Base-by-base conservation (phyloP, 306 rosid genomes). In the Lupinus albus region DNA sequence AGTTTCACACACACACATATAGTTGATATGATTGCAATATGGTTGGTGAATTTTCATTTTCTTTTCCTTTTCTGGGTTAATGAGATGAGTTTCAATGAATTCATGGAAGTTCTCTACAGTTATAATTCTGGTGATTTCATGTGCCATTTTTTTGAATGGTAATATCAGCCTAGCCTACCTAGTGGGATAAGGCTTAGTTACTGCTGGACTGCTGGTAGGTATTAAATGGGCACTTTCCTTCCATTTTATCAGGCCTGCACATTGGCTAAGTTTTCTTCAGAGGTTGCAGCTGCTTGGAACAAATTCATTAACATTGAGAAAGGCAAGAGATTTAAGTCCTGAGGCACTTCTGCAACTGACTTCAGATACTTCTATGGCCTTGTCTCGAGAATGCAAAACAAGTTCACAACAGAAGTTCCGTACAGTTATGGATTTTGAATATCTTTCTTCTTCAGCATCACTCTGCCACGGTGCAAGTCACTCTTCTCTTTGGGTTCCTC, bases 401-500 rank as follows among this genome's bases (percentile, higher is more conserved):
- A 80, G 83, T 73, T 90, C 92, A 52, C 78, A 57, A 38, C 84
- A 82, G 48, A 93, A 86, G 86, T 88, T 84, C 67, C 86, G 64
- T 64, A 73, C 79, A 47, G 87, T 90, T 64, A 81, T 88, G 91
- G 82, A 87, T 64, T 90, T 87, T 71, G 90, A 87, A 65, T 88
- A 88, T 78, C 87, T 87, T 73, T 77, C 88, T 80, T 82, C 95
- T 55, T 86, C 92, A 52, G 84, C 93, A 51, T 80, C 95, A 61
- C 81, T 85, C 51, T 82, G 90, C 74, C 88, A 86, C 21, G 93
- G 97, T 66, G 84, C 87, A 55, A 82, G 84, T 72, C 83, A 72
- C 76, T 86, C 99, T 59, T 91, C 92, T 75, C 78, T 90, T 78
- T 93, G 99, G 97, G 87, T 90, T 88, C 99, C 97, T 44, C 96